These are phyloP conservation scores for Exophiala lecanii-corni DNA, from an alignment of 2,329 filamentous ascomycete species.

Conservation along the genomic window DNA sequence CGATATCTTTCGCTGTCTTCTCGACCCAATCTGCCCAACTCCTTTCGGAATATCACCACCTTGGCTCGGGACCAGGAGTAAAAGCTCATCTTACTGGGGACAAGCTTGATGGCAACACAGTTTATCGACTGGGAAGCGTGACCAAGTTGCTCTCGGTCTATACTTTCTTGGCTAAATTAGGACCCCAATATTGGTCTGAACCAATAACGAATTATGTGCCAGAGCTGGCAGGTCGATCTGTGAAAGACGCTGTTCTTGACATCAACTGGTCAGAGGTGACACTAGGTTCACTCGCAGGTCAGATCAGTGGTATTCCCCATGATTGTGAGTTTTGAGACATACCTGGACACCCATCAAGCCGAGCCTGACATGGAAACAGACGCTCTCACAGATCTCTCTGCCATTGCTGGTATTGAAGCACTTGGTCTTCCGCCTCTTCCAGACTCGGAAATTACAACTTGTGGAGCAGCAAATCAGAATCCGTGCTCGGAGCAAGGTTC, in stretches of 20 bases:
- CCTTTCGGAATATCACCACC: constrained; percentile 6
- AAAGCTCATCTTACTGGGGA: constrained; percentile 6
- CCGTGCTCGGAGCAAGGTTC: constrained; percentile 1
- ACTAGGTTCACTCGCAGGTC: constrained; percentile 42
- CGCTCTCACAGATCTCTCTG: constrained; percentile 3
- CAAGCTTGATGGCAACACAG: constrained; percentile 20
- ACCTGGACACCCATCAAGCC: not conserved
- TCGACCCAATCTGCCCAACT: constrained; percentile 8
- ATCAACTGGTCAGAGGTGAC: constrained; percentile 48
- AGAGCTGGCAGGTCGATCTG: constrained; percentile 30
- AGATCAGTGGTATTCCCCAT: constrained; percentile 31
- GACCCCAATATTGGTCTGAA: constrained; percentile 35
- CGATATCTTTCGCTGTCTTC: constrained; percentile 6
- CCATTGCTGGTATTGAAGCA: not conserved
- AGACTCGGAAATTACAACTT: constrained; percentile 5
- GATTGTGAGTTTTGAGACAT: constrained; percentile 9
- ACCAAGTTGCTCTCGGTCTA: constrained; percentile 38
- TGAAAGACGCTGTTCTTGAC: constrained; percentile 2
- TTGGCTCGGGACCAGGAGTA: constrained; percentile 1
- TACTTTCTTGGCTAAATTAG: constrained; percentile 33
- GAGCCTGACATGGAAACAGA: not conserved
- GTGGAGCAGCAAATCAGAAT: constrained; percentile 1
- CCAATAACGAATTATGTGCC: constrained; percentile 39
- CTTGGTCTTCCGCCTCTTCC: constrained; percentile 8
- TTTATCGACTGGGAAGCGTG: constrained; percentile 34